Base-by-base conservation (phyloP, 2,329 filamentous ascomycete genomes). In the Fusarium clavum region DNA sequence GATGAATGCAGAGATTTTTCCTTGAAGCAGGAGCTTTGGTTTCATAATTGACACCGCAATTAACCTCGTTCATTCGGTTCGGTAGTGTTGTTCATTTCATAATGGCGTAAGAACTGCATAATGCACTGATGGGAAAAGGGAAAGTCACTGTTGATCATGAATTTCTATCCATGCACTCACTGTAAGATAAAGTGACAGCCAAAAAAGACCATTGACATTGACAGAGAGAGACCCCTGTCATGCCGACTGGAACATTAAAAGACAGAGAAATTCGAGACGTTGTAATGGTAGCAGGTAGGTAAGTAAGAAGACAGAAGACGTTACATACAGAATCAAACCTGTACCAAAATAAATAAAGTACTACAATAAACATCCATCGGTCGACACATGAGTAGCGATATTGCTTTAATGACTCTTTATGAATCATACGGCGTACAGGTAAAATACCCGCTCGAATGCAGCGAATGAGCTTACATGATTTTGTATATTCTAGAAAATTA, bases 341-440 rank as follows among this genome's bases (percentile, higher is more conserved):
- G 34, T n/a, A n/a, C 18, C 5, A 34, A 6, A 22, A 5, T 22
- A 18, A 30, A 48, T 12, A 27, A 32, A 49, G 14, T 20, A n/a
- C 18, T 20, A 27, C 13, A 49, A 6, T 32, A 20, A 52, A 8
- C n/a, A 20, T 52, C 5, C n/a, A 20, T 52, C 5, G 22, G 16
- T 25, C 9, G n/a, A 40, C 13, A 10, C 16, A 27, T 40, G 13
- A 52, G 49, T 43, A 38, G 22, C 18, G 18, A n/a, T 41, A 14
- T 22, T 43, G 18, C 24, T 48, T 20, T 8, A 48, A 61, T 70
- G 67, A 64, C 63, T 70, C 58, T 46, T 70, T 53, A 18, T 71
- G 68, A 69, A 65, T 70, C 68, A 70, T 71, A 24, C 59, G 64
- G 67, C 27, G 47, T 58, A 24, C 32, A 64, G 13, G 44, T 20